phyloP scores from a whole-genome alignment of 331 rosid genomes.

The Acacia concinna region DNA sequence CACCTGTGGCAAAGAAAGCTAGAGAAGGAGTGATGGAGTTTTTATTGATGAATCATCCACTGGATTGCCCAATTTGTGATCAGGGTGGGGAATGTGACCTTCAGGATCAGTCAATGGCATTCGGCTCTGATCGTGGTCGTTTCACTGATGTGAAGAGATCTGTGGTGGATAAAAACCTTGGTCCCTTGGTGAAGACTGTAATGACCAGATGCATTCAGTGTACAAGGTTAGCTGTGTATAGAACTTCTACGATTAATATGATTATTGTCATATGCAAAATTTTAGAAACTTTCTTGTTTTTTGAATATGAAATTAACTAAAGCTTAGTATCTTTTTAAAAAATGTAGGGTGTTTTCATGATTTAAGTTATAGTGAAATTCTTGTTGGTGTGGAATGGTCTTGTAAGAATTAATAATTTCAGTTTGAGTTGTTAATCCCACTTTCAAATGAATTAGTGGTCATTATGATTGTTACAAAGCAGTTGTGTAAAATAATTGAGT shows the following conservation, averaged over 20 bases:
- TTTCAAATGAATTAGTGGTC: conserved; percentile 20
- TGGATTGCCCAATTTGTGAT: conserved; percentile 99
- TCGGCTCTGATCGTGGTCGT: conserved; percentile 98
- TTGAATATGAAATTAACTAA: conserved; percentile 15
- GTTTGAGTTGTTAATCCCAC: neutral
- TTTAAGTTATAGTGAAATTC: neutral
- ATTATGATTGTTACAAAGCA: conserved; percentile 3
- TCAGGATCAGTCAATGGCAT: conserved; percentile 99
- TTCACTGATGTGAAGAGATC: conserved; percentile 97
- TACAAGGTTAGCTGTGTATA: conserved; percentile 64
- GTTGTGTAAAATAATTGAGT: conserved; percentile 7
- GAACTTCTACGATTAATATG: neutral
- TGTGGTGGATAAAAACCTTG: conserved; percentile 95
- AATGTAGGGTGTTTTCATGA: neutral
- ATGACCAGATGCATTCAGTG: conserved; percentile 99
- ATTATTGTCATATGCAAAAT: conserved; percentile 10
- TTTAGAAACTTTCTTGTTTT: neutral
- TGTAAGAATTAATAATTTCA: conserved; percentile 4
- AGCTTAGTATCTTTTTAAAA: neutral
- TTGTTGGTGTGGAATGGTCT: conserved; percentile 13
- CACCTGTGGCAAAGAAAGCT: conserved; percentile 97
- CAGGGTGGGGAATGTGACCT: conserved; percentile 99
- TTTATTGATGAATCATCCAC: conserved; percentile 96
- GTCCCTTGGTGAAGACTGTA: conserved; percentile 97
- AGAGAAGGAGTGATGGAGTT: conserved; percentile 99